Evolutionary conservation across 257 asterid species (phyloP).

Genomic region (Gynochthodes officinalis): DNA sequence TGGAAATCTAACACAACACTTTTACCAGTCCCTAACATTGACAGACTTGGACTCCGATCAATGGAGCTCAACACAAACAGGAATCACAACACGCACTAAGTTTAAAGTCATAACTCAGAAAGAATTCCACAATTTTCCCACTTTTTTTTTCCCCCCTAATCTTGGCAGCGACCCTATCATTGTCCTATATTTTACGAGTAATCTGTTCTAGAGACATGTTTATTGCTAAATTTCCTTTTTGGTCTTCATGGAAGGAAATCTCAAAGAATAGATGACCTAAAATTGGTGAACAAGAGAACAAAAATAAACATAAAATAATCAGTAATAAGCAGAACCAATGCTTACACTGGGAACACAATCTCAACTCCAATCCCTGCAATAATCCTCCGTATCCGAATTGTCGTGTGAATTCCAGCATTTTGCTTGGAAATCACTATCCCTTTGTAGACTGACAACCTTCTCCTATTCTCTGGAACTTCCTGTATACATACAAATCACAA

Average conservation of each 20-base stretch:
- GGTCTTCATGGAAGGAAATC: neutral
- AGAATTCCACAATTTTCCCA: too few relatives aligned
- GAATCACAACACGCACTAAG: neutral
- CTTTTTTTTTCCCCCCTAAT: too few relatives aligned
- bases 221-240: neutral
- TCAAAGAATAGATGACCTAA: neutral
- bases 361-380: slow-evolving; percentile 96
- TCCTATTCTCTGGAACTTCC: slow-evolving; percentile 88
- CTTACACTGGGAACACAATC: slow-evolving; percentile 94
- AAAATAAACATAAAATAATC: neutral
- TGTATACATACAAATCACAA: slow-evolving; percentile 22
- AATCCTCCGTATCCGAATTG: slow-evolving; percentile 80
- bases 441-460: slow-evolving; percentile 72
- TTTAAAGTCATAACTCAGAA: neutral
- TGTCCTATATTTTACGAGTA: neutral
- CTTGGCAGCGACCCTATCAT: too few relatives aligned
- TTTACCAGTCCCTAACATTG: neutral
- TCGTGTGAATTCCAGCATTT: slow-evolving; percentile 96
- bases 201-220: neutral
- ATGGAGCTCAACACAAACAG: neutral
- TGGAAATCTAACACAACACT: neutral
- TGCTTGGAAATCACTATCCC: slow-evolving; percentile 86
- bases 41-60: neutral
- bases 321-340: slow-evolving; percentile 1
- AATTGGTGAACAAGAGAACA: neutral